A percentile compares a stretch with the other conserved stretches of the same genome.
Conservation (phyloP, 2,329 filamentous ascomycete species). For the Monosporascus ibericus region DNA sequence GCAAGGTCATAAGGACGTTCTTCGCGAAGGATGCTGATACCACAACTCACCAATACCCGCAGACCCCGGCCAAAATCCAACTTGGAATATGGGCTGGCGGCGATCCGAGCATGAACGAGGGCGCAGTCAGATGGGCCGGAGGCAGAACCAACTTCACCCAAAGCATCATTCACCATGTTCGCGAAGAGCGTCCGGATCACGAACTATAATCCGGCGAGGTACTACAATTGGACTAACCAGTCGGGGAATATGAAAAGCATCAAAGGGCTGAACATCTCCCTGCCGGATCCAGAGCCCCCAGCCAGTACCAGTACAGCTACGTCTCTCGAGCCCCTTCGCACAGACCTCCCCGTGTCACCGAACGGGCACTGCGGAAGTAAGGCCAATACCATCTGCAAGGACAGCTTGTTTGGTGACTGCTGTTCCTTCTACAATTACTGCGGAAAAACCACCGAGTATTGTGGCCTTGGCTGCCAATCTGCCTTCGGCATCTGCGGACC, state of each 20-base stretch:
- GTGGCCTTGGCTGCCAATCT: conserved; percentile 5
- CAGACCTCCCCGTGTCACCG: conserved; percentile 4
- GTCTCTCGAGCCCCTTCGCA: conserved; percentile 2
- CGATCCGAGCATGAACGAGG: conserved; percentile 8
- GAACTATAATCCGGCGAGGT: conserved; percentile 13
- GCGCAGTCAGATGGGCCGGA: conserved; percentile 12
- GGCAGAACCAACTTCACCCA: conserved; percentile 11
- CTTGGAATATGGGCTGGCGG: conserved; percentile 14
- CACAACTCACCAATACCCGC: conserved; percentile 10
- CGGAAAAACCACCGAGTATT: conserved; percentile 8
- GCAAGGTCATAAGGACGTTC: conserved; percentile 11
- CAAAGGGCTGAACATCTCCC: conserved; percentile 4
- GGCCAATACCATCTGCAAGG: conserved; percentile 3
- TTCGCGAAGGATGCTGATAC: conserved; percentile 4
- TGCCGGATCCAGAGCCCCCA: not conserved
- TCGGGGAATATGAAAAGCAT: conserved; percentile 8
- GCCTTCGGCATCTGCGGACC: conserved; percentile 4
- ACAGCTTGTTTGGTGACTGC: conserved; percentile 6
- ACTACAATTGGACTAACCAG: conserved; percentile 14
- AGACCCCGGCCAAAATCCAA: conserved; percentile 13
- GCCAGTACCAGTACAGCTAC: not conserved
- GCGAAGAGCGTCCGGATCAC: conserved; percentile 12
- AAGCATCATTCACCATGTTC: conserved; percentile 10
- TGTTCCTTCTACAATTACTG: conserved; percentile 8
- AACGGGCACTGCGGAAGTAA: conserved; percentile 6